phyloP scores from a whole-genome alignment of 176 grass and related monocot genomes.

The Aegilops bicornis region DNA sequence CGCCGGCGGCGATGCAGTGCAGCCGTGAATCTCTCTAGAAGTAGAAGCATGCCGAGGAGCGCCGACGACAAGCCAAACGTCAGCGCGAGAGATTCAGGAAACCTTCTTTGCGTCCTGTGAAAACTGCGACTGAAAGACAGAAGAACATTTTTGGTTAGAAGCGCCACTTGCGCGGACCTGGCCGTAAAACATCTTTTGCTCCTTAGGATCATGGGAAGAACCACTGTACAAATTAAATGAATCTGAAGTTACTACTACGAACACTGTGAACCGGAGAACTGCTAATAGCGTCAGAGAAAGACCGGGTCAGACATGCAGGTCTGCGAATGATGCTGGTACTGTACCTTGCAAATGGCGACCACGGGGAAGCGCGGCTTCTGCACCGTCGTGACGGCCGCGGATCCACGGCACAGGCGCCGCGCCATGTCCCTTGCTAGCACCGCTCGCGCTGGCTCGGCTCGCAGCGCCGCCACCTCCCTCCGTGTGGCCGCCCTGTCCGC shows the following conservation, averaged over 20 bases:
- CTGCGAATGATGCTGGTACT: neutral
- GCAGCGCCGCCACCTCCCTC: slow-evolving; percentile 36
- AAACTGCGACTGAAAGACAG: neutral
- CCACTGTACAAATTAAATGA: slow-evolving; percentile 1
- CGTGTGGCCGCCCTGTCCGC: slow-evolving; percentile 25
- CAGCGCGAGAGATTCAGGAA: neutral
- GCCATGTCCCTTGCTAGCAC: slow-evolving; percentile 40
- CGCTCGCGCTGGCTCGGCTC: slow-evolving; percentile 40
- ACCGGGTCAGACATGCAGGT: neutral
- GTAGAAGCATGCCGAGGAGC: neutral
- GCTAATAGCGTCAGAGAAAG: neutral
- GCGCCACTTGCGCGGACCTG: neutral
- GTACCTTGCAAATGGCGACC: slow-evolving; percentile 39
- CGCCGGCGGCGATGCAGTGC: neutral
- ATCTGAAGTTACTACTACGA: neutral
- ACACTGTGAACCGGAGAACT: neutral
- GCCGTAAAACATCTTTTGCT: neutral
- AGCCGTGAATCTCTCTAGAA: neutral
- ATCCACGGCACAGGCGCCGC: slow-evolving; percentile 28
- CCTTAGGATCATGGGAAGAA: neutral
- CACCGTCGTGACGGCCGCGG: neutral
- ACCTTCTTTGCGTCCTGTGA: neutral
- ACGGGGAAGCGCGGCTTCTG: slow-evolving; percentile 26
- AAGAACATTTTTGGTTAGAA: neutral
- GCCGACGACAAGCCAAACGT: neutral